A percentile compares a stretch with the other conserved stretches of the same genome.
phyloP scores from a whole-genome alignment of 306 rosid genomes.

The Rosa persica region DNA sequence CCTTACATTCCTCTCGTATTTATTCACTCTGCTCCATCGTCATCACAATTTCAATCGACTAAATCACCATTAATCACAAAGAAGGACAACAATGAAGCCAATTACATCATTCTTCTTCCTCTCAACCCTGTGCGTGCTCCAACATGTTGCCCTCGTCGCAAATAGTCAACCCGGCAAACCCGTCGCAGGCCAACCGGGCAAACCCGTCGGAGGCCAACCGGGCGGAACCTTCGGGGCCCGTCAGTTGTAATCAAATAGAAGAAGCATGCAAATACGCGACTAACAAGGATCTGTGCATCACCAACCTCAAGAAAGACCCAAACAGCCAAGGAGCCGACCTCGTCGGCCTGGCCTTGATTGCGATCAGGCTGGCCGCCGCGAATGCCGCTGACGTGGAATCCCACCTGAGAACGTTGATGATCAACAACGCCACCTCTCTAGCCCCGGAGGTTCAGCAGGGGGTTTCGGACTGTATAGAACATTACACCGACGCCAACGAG shows the following conservation, averaged over 20 bases:
- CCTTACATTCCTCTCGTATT: neutral
- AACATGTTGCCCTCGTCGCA: neutral
- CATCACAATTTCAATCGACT: neutral
- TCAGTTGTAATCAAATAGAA: constrained; percentile 5
- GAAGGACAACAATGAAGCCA: constrained; percentile 29
- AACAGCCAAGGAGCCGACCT: constrained; percentile 33
- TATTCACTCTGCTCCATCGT: neutral
- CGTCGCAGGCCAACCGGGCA: neutral
- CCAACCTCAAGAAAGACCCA: constrained; percentile 25
- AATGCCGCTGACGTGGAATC: constrained; percentile 39
- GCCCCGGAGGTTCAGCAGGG: constrained; percentile 27
- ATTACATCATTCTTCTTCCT: constrained; percentile 16
- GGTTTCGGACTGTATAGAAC: constrained; percentile 34
- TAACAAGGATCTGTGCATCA: constrained; percentile 25
- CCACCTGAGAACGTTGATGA: constrained; percentile 17
- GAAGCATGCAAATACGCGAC: constrained; percentile 23
- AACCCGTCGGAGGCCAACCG: neutral
- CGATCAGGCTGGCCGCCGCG: constrained; percentile 29
- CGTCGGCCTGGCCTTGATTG: constrained; percentile 30
- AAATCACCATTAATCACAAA: neutral
- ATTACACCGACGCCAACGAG: constrained; percentile 40
- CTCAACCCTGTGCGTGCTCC: constrained; percentile 20
- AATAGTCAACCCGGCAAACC: neutral
- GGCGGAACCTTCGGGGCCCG: neutral
- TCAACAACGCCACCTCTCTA: neutral